Base-by-base conservation (phyloP, 2,329 filamentous ascomycete genomes). In the Penicillium hordei region DNA sequence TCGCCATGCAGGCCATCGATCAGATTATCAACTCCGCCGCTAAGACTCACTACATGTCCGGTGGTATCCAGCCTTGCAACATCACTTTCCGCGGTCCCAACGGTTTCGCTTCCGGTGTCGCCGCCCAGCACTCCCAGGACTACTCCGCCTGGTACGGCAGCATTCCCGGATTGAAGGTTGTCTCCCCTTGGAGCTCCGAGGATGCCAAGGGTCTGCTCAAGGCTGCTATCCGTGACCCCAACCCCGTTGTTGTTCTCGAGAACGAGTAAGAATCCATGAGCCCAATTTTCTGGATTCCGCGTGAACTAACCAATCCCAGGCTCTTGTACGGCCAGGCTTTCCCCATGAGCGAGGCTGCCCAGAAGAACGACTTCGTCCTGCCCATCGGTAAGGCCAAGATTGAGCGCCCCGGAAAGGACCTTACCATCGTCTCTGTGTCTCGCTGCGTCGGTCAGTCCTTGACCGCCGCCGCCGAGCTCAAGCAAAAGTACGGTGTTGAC, bases 41-140 rank as follows among this genome's bases (percentile, higher is more conserved):
- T 74, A 99, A 99, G 86, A 99, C 94, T 57, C 93, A 99, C 75
- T 99, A 99, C 85, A 99, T 99, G 94, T 97, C 94, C 65, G 94
- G 94, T 72, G 94, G 94, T 78, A 97, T 97, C 78, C 94, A 99
- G 81, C 94, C 94, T 71, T 99, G 94, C 83, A 97, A 97, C 83
- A 93, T 99, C 80, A 97, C 94, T 69, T 99, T 99, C 89, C 93
- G 94, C 76, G 94, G 94, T 54, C 94, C 94, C 79, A 99, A 99
- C 81, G 94, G 94, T 72, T 99, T 99, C 78, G 94, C 94, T 62
- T 76, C 93, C 60, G 94, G 94, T 85, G 94, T 99, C 71, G 94
- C 82, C 65, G 94, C 94, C 60, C 94, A 99, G 84, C 94, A 99
- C 84, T 97, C 94, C 52, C 94, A 99, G 82, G 94, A 99, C 77